Base-by-base conservation (phyloP, 2,329 filamentous ascomycete genomes). In the Triangularia verruculosa region DNA sequence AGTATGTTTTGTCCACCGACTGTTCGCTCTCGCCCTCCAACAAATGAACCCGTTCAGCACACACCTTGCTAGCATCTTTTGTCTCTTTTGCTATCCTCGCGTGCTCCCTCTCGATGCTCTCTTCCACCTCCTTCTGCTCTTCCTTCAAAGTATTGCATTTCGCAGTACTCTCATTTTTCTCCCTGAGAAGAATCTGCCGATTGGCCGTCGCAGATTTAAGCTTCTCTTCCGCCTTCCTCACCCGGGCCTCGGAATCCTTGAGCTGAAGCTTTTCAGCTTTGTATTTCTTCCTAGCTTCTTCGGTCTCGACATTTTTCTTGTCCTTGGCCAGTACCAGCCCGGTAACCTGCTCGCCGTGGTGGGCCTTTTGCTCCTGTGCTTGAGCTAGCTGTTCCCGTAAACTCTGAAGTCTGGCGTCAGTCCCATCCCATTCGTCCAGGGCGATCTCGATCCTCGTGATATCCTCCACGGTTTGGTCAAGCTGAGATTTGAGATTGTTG, bases 361-460 rank as follows among this genome's bases (percentile, higher is more conserved):
- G 79, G 1, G 81, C 77, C 22, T 78, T 72, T 47, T 78, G 72
- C 12, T 76, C 75, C 66, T 82, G 74, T 2, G 74, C 74, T 7
- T 87, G 84, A 62, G 79, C 76, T 1, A 96, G 80, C 56, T 86
- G 79, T 15, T 79, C 75, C 61, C 83, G 83, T 1, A 92, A 78
- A 12, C 78, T 78, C 54, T 87, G 83, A 0, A 94, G 78, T 59
- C 83, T 82, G 57, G 85, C 88, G 71, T 92, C 91, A 61, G 87
- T 85, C 2, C 89, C 88, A 64, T 90, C 84, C 55, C 86, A 85
- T 25, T 78, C 82, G 66, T 92, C 87, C 43, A 96, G 80, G 53
- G 86, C 85, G 61, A 86, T 84, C 30, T 84, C 71, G 55, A 83
- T 70, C 64, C 75, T 67, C 61, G 82, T 78, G 7, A 90, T 80